phyloP scores from a whole-genome alignment of 352 stramenopile genomes.

The Globisporangium mamillatum region DNA sequence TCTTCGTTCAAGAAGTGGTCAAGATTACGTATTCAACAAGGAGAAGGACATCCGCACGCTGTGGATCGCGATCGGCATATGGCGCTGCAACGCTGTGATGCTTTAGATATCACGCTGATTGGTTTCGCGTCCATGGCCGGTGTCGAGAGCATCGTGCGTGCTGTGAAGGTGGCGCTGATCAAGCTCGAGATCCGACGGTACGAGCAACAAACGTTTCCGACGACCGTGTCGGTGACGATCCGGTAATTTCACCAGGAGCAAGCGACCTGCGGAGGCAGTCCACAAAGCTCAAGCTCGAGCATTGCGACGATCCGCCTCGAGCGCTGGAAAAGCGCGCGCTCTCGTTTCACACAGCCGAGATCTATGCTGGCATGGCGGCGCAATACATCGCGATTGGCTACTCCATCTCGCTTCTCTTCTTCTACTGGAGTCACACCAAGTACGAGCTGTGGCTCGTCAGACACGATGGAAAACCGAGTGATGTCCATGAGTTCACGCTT shows the following conservation, averaged over 20 bases:
- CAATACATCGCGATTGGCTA: constrained; percentile 16
- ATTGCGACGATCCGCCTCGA: not conserved
- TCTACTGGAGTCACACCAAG: constrained; percentile 10
- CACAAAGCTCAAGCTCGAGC: not conserved
- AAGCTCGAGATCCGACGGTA: constrained; percentile 7
- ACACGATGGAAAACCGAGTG: not conserved
- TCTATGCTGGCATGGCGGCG: constrained; percentile 24
- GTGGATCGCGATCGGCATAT: constrained; percentile 22
- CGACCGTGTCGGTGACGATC: constrained; percentile 1
- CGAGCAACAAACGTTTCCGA: not conserved
- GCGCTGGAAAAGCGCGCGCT: constrained; percentile 20
- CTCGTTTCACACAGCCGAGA: constrained; percentile 25
- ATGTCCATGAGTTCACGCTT: not conserved
- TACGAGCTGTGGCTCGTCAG: constrained; percentile 6
- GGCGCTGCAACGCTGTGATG: constrained; percentile 12
- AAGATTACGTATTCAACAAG: constrained; percentile 23
- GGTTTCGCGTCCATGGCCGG: constrained; percentile 23
- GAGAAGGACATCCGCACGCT: constrained; percentile 20
- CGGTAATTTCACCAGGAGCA: not conserved
- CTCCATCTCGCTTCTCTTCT: constrained; percentile 5
- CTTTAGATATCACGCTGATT: constrained; percentile 12
- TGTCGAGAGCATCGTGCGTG: constrained; percentile 23
- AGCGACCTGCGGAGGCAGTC: not conserved
- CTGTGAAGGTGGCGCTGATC: constrained; percentile 19
- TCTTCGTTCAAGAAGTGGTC: constrained; percentile 19